These are phyloP conservation scores for Solanum lycopersicoides DNA, from an alignment of 257 asterid genomes.

Conservation along the genomic window DNA sequence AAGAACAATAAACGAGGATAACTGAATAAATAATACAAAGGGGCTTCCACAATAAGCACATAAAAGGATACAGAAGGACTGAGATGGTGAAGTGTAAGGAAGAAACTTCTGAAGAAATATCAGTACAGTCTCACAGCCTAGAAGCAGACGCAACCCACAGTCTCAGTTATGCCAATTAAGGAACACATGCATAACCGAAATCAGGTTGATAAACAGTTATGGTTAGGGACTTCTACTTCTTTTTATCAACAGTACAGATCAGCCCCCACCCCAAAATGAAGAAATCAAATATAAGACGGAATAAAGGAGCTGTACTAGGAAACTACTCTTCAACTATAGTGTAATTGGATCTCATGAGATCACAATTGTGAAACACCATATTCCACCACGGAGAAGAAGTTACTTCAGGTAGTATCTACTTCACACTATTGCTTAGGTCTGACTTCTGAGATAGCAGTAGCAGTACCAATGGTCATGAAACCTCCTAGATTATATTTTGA, in stretches of 20 bases:
- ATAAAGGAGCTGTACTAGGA: background rate
- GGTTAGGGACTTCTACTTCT: no score
- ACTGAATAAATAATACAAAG: background rate
- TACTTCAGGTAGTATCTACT: background rate
- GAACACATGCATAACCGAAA: background rate
- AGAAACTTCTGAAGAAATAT: background rate
- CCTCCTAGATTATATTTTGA: background rate
- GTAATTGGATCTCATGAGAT: background rate
- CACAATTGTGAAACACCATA: background rate
- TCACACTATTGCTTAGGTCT: background rate
- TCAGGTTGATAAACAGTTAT: background rate
- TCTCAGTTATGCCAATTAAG: background rate
- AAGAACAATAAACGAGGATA: background rate
- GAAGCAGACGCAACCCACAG: background rate
- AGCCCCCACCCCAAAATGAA: background rate
- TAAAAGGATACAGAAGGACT: background rate
- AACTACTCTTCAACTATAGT: background rate
- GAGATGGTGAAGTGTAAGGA: background rate
- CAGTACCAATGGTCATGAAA: background rate
- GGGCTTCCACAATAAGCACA: background rate
- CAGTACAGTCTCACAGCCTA: background rate
- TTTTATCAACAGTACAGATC: background rate
- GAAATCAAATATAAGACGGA: background rate
- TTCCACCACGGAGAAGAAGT: background rate
- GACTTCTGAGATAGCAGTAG: background rate